Evolutionary conservation across 495 filamentous ascomycete species (phyloP), one percentile per base, ranked within the genome.

Genomic region (Poronia punctata): DNA sequence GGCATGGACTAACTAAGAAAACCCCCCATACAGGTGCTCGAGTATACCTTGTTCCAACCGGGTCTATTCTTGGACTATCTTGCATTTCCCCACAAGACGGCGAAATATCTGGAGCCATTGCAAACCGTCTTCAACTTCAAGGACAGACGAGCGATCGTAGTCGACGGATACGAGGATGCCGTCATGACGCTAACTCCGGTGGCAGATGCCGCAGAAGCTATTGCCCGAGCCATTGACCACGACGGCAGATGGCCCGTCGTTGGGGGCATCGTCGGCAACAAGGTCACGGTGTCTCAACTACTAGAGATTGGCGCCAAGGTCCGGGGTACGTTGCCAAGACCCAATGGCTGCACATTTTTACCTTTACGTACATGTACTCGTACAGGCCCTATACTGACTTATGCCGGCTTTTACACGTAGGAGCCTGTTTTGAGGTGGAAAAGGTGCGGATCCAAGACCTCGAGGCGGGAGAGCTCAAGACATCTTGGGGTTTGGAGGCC

Each of bases 31-130:
- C 31, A 76, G 74, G 60, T 76, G 26, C 67, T 81, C 18, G 71
- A 79, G 42, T 82, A 81, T 52, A 64, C 54, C 3, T 54, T 79
- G 2, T 80, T 81, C 46, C 71, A 76, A 25, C 69, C 70, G 0
- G 79, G 76, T 3, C 14, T 74, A 1, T 74, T 80, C 52, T 18
- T 70, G 0, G 53, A 80, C 50, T 80, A 79, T 45, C 45, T 79
- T 0, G 67, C 73, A 10, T 43, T 43, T 20, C 76, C 78, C 0
- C 53, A 73, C 26, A 61, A 67, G 44, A 67, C 74, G 6, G 32
- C 68, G 12, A 73, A 68, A 33, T 52, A 80, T 43, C n/a, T 82
- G 4, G 38, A 48, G 4, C 57, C 56, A 0, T 38, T 74, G 1
- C 43, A 72, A 4, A 63, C 40, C 1, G 28, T 56, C 0, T 59